Conservation (phyloP, 2,329 filamentous ascomycete species). For the Parastagonospora avenae region DNA sequence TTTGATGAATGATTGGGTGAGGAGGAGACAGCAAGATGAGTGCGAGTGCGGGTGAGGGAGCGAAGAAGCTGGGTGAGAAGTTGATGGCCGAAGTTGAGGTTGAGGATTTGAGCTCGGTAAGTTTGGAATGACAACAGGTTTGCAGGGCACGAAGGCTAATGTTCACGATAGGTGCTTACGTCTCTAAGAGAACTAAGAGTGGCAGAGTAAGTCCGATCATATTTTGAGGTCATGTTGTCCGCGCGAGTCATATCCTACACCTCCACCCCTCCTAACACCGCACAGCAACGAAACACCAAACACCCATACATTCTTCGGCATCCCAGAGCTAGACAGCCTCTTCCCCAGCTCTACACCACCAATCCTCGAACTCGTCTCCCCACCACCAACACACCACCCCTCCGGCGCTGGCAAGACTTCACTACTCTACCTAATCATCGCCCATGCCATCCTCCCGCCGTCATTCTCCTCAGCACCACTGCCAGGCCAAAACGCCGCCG, state of each 20-base stretch:
- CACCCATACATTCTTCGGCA: conserved; percentile 40
- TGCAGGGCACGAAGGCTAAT: conserved; percentile 1
- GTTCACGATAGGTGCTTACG: conserved; percentile 45
- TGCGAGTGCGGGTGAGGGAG: conserved; percentile 29
- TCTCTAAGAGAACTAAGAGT: conserved; percentile 38
- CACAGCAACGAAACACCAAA: not conserved
- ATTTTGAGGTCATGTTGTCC: not conserved
- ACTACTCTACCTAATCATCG: conserved; percentile 62
- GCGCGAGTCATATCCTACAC: conserved; percentile 2
- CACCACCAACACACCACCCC: conserved; percentile 37
- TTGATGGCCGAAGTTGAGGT: conserved; percentile 51
- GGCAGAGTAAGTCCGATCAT: conserved; percentile 13
- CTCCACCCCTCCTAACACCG: not conserved
- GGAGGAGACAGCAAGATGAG: conserved; percentile 16
- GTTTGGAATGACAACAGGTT: not conserved
- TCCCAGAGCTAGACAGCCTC: conserved; percentile 54
- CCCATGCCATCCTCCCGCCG: conserved; percentile 57
- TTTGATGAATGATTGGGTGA: not conserved
- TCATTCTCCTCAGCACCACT: conserved; percentile 27
- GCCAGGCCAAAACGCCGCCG: conserved; percentile 50
- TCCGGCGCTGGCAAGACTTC: conserved; percentile 63
- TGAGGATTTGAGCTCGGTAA: conserved; percentile 37
- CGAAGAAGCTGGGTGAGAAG: conserved; percentile 57
- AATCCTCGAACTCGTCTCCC: conserved; percentile 60
- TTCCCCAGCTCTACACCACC: conserved; percentile 17